Percentiles rank a stretch among this genome's conserved stretches.
Evolutionary conservation across 2,329 filamentous ascomycete species (phyloP).

Genomic region (Arachnopeziza araneosa): DNA sequence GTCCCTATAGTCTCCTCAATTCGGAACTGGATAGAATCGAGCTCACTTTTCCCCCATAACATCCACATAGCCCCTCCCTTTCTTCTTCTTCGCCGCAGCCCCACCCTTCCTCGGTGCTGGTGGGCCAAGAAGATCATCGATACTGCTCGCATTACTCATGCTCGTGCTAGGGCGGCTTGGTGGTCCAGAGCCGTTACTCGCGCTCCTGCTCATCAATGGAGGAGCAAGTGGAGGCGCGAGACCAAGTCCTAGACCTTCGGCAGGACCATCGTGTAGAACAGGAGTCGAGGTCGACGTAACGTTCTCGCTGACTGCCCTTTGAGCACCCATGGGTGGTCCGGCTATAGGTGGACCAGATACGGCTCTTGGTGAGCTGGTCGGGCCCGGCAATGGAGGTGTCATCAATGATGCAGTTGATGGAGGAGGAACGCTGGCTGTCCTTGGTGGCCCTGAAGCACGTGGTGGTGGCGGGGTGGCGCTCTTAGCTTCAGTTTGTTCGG

Average conservation of each 20-base stretch:
- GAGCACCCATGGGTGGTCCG: not conserved
- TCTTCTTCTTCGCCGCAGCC: constrained; percentile 66
- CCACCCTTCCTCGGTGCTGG: constrained; percentile 51
- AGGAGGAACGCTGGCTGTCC: constrained; percentile 24
- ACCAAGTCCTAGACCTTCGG: not conserved
- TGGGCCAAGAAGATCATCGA: constrained; percentile 84
- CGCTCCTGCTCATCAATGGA: constrained; percentile 22
- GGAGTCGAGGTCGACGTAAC: not conserved
- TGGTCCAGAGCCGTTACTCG: constrained; percentile 34
- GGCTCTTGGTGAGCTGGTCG: not conserved
- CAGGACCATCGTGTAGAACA: not conserved
- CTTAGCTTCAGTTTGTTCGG: constrained; percentile 53
- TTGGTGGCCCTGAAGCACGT: constrained; percentile 43
- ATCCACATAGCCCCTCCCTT: constrained; percentile 86
- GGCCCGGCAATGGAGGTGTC: constrained; percentile 1
- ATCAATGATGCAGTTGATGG: not conserved
- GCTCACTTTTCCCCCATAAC: constrained; percentile 61
- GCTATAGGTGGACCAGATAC: not conserved
- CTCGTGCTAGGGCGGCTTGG: constrained; percentile 69
- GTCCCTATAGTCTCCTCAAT: not conserved
- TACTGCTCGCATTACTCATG: constrained; percentile 87
- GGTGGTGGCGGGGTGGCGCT: constrained; percentile 76
- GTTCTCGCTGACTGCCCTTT: constrained; percentile 7
- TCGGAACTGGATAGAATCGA: not conserved
- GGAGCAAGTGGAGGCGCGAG: constrained; percentile 18